These are phyloP conservation scores for Aspergillus novofumigatus DNA, from an alignment of 2,329 filamentous ascomycete species.

Conservation along the genomic window DNA sequence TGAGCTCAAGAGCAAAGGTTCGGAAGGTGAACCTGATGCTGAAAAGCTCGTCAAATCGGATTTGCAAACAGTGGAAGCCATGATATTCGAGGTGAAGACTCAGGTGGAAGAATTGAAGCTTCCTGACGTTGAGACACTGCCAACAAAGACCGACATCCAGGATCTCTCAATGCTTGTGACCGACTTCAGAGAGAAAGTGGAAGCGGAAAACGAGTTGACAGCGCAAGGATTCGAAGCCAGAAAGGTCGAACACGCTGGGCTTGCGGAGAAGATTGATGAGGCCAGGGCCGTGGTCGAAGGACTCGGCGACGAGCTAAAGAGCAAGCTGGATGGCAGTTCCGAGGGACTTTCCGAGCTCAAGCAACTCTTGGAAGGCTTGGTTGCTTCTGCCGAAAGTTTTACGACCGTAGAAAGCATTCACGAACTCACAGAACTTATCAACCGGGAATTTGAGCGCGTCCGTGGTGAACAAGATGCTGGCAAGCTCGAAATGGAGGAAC, in stretches of 20 bases:
- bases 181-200: slow-evolving; percentile 61
- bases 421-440: slow-evolving; percentile 70
- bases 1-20: slow-evolving; percentile 54
- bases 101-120: slow-evolving; percentile 69
- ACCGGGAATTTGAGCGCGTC: slow-evolving; percentile 81
- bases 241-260: slow-evolving; percentile 74
- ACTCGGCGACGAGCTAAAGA: slow-evolving; percentile 70
- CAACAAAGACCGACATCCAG: slow-evolving; percentile 71
- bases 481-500: slow-evolving; percentile 71
- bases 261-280: slow-evolving; percentile 73
- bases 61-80: slow-evolving; percentile 72
- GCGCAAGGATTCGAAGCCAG: slow-evolving; percentile 78
- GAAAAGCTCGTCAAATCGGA: slow-evolving; percentile 76
- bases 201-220: slow-evolving; percentile 66
- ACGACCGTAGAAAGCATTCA: slow-evolving; percentile 59
- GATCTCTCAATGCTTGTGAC: slow-evolving; percentile 67
- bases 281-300: slow-evolving; percentile 74
- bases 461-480: slow-evolving; percentile 73
- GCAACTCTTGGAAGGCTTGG: slow-evolving; percentile 62
- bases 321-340: slow-evolving; percentile 71
- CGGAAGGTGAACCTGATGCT: slow-evolving; percentile 44
- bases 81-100: slow-evolving; percentile 80
- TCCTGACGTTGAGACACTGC: slow-evolving; percentile 65
- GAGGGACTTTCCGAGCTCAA: slow-evolving; percentile 58
- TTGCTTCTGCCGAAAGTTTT: slow-evolving; percentile 52